Base-by-base conservation (phyloP, 805 yeast species). In the Metschnikowia peoriensis region DNA sequence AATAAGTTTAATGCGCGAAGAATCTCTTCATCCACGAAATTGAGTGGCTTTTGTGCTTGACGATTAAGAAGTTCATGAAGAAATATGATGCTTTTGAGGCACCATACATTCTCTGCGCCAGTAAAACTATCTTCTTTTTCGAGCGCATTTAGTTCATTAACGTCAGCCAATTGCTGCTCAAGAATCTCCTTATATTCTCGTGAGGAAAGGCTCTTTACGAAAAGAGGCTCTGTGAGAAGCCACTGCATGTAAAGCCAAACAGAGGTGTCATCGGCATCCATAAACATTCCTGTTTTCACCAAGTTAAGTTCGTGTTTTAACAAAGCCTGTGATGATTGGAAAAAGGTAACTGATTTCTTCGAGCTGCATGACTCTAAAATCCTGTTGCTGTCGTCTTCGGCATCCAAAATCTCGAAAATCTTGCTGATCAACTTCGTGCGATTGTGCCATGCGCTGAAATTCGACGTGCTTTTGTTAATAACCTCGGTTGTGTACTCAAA, bases 391-490 rank as follows among this genome's bases (percentile, higher is more conserved):
- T 42, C 14, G 10, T 47, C 37, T 22, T 22, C 22, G 10, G 39
- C 38, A 16, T 32, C 35, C 22, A 59, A 44, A 42, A 57, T 47
- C 0, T 61, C 57, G 49, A 81, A 76, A 47, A 88, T 66, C 47
- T 69, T 69, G 2, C 85, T 83, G 11, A 93, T 78, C 53, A 92
- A 70, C 52, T 82, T 84, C 1, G 90, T 80, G 56, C 98, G 76
- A 66, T 89, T 89, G 67, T 93, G 97, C 96, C 97, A 91, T 6
- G 99, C 98, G 1, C 97, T 89, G 63, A 87, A 94, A 68, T 94
- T 94, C 38, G 97, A 88, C 52, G 92, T 89, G 67, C 94, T 88
- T 50, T 77, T 79, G 61, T 87, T 88, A 61, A 94, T 90, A 72
- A 85, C 87, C 47, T 72, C 69, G 0, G 93, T 86, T 1, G 97